phyloP scores from a whole-genome alignment of 176 grass and related monocot genomes.

The Rhynchospora breviuscula region DNA sequence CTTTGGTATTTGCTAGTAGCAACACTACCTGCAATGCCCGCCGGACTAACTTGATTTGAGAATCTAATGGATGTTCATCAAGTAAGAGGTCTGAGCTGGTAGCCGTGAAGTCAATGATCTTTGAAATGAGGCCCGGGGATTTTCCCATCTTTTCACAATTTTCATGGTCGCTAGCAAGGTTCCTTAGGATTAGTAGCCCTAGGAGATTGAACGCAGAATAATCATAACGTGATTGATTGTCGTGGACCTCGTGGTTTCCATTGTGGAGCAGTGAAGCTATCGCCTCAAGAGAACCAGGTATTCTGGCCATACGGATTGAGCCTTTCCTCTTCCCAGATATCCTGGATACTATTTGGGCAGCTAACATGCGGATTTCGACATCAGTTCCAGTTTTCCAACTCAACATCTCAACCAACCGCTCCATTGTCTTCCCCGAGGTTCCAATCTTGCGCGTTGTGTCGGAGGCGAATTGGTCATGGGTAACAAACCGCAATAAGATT shows the following conservation, averaged over 20 bases:
- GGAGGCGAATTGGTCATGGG: neutral
- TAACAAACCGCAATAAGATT: constrained; percentile 29
- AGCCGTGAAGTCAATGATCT: constrained; percentile 36
- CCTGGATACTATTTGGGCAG: constrained; percentile 29
- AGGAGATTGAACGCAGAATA: constrained; percentile 24
- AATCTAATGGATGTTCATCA: neutral
- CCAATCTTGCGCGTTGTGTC: constrained; percentile 34
- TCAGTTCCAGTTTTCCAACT: constrained; percentile 36
- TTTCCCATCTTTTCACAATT: constrained; percentile 40
- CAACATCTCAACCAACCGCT: constrained; percentile 39
- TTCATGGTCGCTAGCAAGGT: constrained; percentile 28
- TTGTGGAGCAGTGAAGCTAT: constrained; percentile 31
- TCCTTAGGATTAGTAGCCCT: constrained; percentile 34
- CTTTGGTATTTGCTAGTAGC: constrained; percentile 28
- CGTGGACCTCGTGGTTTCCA: neutral
- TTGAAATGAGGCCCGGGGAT: constrained; percentile 27
- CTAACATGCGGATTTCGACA: constrained; percentile 16
- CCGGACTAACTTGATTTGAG: constrained; percentile 22
- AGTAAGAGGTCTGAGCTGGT: neutral
- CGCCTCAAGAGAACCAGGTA: constrained; percentile 34
- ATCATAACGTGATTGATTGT: neutral
- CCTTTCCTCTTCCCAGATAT: constrained; percentile 25
- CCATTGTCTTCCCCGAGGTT: constrained; percentile 20
- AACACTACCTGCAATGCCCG: constrained; percentile 27
- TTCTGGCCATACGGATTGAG: constrained; percentile 28